A percentile compares a stretch with the other conserved stretches of the same genome.
These are phyloP conservation scores for Pleurostoma richardsiae DNA, from an alignment of 2,329 filamentous ascomycete species.

Conservation along the genomic window DNA sequence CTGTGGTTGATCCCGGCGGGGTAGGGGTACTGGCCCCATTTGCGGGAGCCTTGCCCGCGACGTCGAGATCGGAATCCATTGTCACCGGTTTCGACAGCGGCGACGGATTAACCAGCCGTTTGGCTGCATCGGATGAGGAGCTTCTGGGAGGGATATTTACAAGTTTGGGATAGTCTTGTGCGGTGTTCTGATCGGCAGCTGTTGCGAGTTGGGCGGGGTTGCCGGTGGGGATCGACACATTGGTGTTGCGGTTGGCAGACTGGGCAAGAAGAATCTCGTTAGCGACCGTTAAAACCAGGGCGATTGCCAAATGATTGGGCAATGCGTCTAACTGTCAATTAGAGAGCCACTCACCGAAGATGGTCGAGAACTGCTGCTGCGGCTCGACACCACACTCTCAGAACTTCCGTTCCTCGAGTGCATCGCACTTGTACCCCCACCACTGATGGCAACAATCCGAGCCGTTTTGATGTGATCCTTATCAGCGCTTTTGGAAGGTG, in stretches of 20 bases:
- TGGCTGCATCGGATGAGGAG: slow-evolving; percentile 61
- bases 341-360: slow-evolving; percentile 55
- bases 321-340: slow-evolving; percentile 19
- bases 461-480: slow-evolving; percentile 31
- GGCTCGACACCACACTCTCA: slow-evolving; percentile 57
- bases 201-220: slow-evolving; percentile 45
- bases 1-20: slow-evolving; percentile 11
- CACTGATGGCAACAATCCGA: slow-evolving; percentile 24
- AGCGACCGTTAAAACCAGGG: slow-evolving; percentile 30
- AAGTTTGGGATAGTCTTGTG: slow-evolving; percentile 47
- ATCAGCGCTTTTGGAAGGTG: slow-evolving; percentile 23
- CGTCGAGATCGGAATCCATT: slow-evolving; percentile 50
- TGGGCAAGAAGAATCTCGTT: slow-evolving; percentile 40
- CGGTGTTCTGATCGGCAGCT: slow-evolving; percentile 36
- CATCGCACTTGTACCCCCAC: slow-evolving; percentile 23
- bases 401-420: slow-evolving; percentile 52
- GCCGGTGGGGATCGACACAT: slow-evolving; percentile 44
- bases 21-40: slow-evolving; percentile 11
- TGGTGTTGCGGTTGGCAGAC: slow-evolving; percentile 55
- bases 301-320: slow-evolving; percentile 34
- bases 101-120: slow-evolving; percentile 63
- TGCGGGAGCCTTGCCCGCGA: slow-evolving; percentile 33
- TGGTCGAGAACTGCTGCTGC: slow-evolving; percentile 55
- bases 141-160: slow-evolving; percentile 57
- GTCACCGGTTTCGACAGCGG: slow-evolving; percentile 68